These are phyloP conservation scores for Crithidia expoeki DNA, from an alignment of 208 protist species.

Conservation along the genomic window DNA sequence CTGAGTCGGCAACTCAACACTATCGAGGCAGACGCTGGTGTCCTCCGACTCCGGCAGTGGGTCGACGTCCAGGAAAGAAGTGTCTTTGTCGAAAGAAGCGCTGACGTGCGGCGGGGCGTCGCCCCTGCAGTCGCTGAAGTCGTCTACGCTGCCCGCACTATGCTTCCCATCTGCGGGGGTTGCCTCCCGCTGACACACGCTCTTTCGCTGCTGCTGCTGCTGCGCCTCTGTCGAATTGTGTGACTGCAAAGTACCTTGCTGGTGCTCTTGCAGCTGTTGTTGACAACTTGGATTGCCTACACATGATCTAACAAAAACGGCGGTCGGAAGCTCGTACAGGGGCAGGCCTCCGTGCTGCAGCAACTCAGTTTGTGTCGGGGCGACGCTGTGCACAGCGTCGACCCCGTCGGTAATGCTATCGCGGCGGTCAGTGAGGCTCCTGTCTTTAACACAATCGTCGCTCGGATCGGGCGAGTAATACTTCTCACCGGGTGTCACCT, in stretches of 20 bases:
- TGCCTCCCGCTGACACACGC: background rate
- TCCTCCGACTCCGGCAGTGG: conserved; percentile 12
- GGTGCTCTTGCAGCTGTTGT: background rate
- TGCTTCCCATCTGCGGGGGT: background rate
- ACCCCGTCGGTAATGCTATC: conserved; percentile 7
- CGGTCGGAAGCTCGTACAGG: conserved; percentile 16
- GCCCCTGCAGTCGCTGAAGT: background rate
- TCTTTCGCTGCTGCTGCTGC: background rate
- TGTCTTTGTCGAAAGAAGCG: background rate
- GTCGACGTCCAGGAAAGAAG: conserved; percentile 8
- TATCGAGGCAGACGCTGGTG: background rate
- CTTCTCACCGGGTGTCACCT: conserved; percentile 13
- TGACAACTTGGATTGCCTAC: background rate
- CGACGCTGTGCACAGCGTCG: background rate
- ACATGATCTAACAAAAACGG: background rate
- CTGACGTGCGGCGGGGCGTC: background rate
- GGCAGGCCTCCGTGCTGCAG: background rate
- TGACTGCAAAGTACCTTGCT: background rate
- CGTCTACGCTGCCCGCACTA: background rate
- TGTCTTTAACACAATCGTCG: conserved; percentile 4
- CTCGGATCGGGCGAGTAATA: conserved; percentile 18
- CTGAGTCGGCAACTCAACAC: background rate
- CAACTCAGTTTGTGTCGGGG: background rate
- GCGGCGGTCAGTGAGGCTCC: conserved; percentile 10
- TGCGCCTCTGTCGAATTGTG: background rate